Evolutionary conservation across 2,329 filamentous ascomycete genomes (phyloP).

Genomic region (Alternaria rosae): DNA sequence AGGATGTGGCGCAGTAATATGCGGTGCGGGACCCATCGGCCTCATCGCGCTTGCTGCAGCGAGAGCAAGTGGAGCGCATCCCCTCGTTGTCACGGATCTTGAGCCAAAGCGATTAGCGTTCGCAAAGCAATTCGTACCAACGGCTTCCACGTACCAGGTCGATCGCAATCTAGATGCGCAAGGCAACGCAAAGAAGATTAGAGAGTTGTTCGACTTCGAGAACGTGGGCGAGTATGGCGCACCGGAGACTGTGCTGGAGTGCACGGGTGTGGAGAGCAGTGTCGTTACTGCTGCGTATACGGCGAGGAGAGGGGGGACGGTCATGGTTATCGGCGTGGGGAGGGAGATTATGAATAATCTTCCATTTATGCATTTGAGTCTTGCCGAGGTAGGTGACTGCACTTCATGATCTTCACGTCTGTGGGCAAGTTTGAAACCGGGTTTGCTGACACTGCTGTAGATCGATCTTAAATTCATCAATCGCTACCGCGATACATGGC

Average conservation of each 20-base stretch:
- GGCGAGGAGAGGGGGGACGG: constrained; percentile 64
- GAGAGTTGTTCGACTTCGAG: constrained; percentile 60
- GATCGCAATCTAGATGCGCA: constrained; percentile 55
- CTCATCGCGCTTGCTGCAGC: constrained; percentile 68
- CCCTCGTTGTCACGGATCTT: constrained; percentile 69
- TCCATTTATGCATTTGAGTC: constrained; percentile 71
- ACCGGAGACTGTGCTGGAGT: constrained; percentile 68
- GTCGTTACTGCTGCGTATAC: constrained; percentile 66
- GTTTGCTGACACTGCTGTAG: constrained; percentile 41
- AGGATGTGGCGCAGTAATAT: constrained; percentile 64
- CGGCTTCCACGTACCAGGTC: constrained; percentile 63
- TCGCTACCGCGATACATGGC: constrained; percentile 74
- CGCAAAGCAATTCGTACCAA: constrained; percentile 65
- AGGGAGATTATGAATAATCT: constrained; percentile 69
- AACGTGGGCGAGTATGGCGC: constrained; percentile 61
- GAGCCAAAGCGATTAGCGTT: constrained; percentile 65
- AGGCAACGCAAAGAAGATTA: constrained; percentile 61
- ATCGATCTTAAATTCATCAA: constrained; percentile 76
- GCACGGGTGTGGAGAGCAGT: constrained; percentile 71
- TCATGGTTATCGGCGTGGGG: constrained; percentile 72
- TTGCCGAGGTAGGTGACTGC: constrained; percentile 60
- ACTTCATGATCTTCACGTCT: not conserved
- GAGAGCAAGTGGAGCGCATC: constrained; percentile 68
- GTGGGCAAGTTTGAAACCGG: accelerated
- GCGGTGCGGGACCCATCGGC: constrained; percentile 68